Conservation (phyloP, 108 stramenopile genomes). For the Cyclotella cryptica region DNA sequence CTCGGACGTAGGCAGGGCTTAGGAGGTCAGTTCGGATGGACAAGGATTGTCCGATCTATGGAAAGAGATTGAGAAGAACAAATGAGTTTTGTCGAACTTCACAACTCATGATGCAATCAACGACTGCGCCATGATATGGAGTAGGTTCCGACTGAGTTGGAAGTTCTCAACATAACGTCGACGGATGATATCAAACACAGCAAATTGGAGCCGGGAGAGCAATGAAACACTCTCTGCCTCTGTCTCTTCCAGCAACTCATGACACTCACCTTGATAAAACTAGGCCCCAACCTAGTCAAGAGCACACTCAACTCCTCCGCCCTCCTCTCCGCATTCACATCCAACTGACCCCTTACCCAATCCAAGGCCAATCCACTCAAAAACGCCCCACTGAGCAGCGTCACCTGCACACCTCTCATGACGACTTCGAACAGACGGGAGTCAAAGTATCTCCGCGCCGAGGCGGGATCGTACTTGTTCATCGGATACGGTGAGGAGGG, state of each 20-base stretch:
- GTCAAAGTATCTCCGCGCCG: slow-evolving; percentile 76
- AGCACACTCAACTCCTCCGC: slow-evolving; percentile 73
- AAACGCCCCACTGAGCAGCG: slow-evolving; percentile 52
- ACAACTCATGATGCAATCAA: not conserved
- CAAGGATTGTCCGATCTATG: slow-evolving; percentile 90
- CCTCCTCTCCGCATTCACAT: slow-evolving; percentile 63
- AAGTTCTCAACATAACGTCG: too few species aligned
- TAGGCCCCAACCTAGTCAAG: slow-evolving; percentile 79
- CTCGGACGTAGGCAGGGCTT: slow-evolving; percentile 80
- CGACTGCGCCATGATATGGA: too few species aligned
- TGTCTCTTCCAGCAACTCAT: too few species aligned
- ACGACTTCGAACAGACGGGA: slow-evolving; percentile 44
- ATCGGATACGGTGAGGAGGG: slow-evolving; percentile 69
- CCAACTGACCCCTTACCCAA: slow-evolving; percentile 52
- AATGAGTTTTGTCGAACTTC: not conserved
- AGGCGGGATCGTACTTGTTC: slow-evolving; percentile 69
- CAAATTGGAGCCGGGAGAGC: too few species aligned
- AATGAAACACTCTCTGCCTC: too few species aligned
- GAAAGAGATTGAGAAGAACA: not conserved
- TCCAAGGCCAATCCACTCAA: slow-evolving; percentile 47
- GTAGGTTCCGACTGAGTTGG: not conserved
- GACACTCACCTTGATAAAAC: slow-evolving; percentile 73
- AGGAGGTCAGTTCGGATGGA: slow-evolving; percentile 94
- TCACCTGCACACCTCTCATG: slow-evolving; percentile 54
- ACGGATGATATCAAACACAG: too few species aligned